Percentiles rank a stretch among this genome's conserved stretches.
Conservation (phyloP, 306 rosid species). For the cucumber (Cucumis sativus) region Cucumber_9930_V3 NC_026660.2:733501-734000, state of each 20-base stretch:
- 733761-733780: background rate
- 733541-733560: background rate
- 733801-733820: background rate
- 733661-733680: background rate
- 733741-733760: background rate
- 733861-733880: background rate
- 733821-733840: background rate
- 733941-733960: background rate
- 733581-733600: background rate
- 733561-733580: background rate
- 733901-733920: background rate
- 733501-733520: background rate
- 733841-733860: background rate
- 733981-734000: background rate
- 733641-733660: background rate
- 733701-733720: background rate
- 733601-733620: background rate
- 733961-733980: background rate
- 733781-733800: background rate
- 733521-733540: background rate
- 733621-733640: background rate
- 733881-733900: background rate
- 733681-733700: background rate
- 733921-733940: background rate
- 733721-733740: background rate